Evolutionary conservation across 345 rosid species (phyloP).

Genomic region (Eucalyptus coolabah): DNA sequence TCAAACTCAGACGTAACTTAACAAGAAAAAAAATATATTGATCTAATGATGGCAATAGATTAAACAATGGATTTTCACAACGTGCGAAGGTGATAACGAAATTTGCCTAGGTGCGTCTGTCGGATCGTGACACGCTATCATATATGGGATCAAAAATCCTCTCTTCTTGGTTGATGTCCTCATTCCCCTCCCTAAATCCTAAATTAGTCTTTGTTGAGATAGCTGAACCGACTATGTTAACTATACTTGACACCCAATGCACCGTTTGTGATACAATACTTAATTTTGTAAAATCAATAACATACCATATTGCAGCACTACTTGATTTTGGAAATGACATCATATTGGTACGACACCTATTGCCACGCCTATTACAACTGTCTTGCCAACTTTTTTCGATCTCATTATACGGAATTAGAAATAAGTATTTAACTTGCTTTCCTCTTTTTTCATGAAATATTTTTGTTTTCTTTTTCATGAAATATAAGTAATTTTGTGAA

Average conservation of each 20-base stretch:
- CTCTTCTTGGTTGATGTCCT: background rate
- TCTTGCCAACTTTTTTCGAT: background rate
- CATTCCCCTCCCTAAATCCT: background rate
- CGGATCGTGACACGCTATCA: fast-evolving
- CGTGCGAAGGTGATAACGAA: fast-evolving
- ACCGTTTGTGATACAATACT: fast-evolving
- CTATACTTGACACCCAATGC: no score
- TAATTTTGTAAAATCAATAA: background rate
- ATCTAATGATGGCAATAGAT: background rate
- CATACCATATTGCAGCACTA: background rate
- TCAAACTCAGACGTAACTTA: background rate
- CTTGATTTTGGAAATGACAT: background rate
- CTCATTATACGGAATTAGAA: background rate
- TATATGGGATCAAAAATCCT: background rate
- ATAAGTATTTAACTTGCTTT: background rate
- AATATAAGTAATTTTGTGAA: background rate
- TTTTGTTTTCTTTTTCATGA: no score
- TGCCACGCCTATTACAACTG: fast-evolving
- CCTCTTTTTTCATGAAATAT: background rate
- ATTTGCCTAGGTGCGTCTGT: fast-evolving
- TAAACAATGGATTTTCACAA: background rate
- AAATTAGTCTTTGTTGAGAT: background rate
- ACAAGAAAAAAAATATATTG: fast-evolving
- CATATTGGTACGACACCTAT: background rate
- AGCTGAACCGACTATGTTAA: background rate